A percentile compares a stretch with the other conserved stretches of the same genome.
phyloP scores from a whole-genome alignment of 306 rosid species.

The Dicorynia guianensis region DNA sequence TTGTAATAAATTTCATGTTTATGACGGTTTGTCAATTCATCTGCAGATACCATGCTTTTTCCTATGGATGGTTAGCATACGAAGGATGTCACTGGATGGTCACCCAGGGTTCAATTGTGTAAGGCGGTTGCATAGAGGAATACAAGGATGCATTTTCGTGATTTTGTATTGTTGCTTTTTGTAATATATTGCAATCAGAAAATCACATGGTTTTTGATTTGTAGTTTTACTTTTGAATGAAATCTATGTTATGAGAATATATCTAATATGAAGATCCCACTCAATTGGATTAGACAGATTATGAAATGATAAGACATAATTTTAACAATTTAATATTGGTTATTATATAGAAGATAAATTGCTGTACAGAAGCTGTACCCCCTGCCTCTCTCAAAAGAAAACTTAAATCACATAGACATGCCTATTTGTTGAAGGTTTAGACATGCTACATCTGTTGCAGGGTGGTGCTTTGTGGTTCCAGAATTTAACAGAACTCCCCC shows the following conservation, averaged over 20 bases:
- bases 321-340: slow-evolving; percentile 27
- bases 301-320: slow-evolving; percentile 18
- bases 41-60: slow-evolving; percentile 89
- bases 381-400: too few relatives aligned
- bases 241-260: slow-evolving; percentile 28
- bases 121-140: slow-evolving; percentile 46
- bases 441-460: slow-evolving; percentile 55
- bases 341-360: slow-evolving; percentile 34
- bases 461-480: slow-evolving; percentile 96
- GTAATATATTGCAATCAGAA: slow-evolving; percentile 26
- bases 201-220: neutral
- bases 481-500: slow-evolving; percentile 77
- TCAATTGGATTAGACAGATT: slow-evolving; percentile 39
- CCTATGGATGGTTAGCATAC: slow-evolving; percentile 78
- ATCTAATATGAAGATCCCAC: slow-evolving; percentile 21
- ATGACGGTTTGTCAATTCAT: slow-evolving; percentile 38
- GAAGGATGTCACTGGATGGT: slow-evolving; percentile 85
- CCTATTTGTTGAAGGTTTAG: slow-evolving; percentile 28
- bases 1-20: slow-evolving; percentile 33
- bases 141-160: neutral
- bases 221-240: slow-evolving; percentile 18
- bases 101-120: slow-evolving; percentile 89
- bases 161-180: slow-evolving; percentile 20
- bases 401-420: slow-evolving; percentile 17
- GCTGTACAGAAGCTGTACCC: slow-evolving; percentile 26